Evolutionary conservation across 768 basidiomycete genomes (phyloP).

Genomic region (Xerocomellus chrysenteron): DNA sequence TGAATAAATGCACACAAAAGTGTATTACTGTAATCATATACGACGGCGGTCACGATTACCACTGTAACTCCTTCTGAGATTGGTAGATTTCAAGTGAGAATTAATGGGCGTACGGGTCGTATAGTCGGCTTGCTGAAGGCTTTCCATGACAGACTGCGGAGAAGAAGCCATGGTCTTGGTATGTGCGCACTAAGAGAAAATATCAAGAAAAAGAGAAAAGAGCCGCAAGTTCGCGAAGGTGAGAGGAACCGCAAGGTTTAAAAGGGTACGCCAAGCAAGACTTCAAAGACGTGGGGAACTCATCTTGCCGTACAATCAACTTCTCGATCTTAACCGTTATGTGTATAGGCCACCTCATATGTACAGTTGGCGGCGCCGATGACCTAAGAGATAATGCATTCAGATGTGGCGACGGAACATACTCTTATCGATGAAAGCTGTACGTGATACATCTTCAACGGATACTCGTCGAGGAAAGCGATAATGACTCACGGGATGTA

Average conservation of each 20-base stretch:
- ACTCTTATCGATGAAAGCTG: too few relatives aligned
- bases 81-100: neutral
- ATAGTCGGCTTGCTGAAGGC: neutral
- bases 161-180: neutral
- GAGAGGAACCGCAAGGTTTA: neutral
- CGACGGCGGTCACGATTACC: neutral
- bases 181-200: neutral
- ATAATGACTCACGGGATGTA: too few relatives aligned
- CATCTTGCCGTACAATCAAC: neutral
- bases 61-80: neutral
- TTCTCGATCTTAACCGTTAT: neutral
- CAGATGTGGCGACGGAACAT: too few relatives aligned
- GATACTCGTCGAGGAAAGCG: too few relatives aligned
- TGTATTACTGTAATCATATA: constrained; percentile 3
- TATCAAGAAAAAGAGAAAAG: neutral
- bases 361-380: too few relatives aligned
- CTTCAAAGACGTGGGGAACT: neutral
- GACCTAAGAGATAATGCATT: too few relatives aligned
- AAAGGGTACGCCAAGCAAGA: neutral
- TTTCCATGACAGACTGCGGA: neutral
- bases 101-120: neutral
- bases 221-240: neutral
- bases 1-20: neutral
- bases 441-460: too few relatives aligned
- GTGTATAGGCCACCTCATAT: too few relatives aligned